phyloP scores from a whole-genome alignment of 441 rosid genomes.

The Jatropha podagrica region DNA sequence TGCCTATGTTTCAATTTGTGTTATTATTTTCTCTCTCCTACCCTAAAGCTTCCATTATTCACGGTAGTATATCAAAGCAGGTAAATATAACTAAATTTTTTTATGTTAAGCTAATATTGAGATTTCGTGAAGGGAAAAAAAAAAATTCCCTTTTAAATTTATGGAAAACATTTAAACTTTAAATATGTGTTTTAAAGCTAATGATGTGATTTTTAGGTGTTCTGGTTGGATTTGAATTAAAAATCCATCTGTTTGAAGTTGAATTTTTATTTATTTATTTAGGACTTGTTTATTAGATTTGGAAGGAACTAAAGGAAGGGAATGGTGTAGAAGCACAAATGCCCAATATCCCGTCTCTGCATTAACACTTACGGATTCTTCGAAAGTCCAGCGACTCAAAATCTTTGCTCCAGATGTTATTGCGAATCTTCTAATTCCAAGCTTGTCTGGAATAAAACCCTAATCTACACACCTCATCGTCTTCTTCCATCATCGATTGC shows the following conservation, averaged over 20 bases:
- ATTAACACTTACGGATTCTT: slow-evolving; percentile 81
- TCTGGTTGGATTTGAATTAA: neutral
- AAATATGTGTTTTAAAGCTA: neutral
- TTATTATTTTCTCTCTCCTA: no score
- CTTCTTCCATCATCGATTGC: neutral
- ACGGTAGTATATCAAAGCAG: neutral
- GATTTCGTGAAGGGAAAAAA: no score
- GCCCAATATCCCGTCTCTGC: slow-evolving; percentile 65
- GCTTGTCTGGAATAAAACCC: slow-evolving; percentile 49
- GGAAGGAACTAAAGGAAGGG: neutral
- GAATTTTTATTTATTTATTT: neutral
- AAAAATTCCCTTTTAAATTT: no score
- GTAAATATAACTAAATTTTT: neutral
- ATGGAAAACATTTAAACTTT: no score
- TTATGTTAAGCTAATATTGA: neutral
- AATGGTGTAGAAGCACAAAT: slow-evolving; percentile 85
- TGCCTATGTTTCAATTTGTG: no score
- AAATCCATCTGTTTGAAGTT: neutral
- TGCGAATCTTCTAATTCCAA: slow-evolving; percentile 56
- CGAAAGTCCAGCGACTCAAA: slow-evolving; percentile 66
- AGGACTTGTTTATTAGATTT: neutral
- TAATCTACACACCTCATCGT: slow-evolving; percentile 27
- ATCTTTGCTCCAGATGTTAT: slow-evolving; percentile 79
- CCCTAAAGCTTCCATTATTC: no score
- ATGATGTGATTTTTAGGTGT: neutral